Base-by-base conservation (phyloP, 177 flowering plant species). In the Vitis hybrid region DNA sequence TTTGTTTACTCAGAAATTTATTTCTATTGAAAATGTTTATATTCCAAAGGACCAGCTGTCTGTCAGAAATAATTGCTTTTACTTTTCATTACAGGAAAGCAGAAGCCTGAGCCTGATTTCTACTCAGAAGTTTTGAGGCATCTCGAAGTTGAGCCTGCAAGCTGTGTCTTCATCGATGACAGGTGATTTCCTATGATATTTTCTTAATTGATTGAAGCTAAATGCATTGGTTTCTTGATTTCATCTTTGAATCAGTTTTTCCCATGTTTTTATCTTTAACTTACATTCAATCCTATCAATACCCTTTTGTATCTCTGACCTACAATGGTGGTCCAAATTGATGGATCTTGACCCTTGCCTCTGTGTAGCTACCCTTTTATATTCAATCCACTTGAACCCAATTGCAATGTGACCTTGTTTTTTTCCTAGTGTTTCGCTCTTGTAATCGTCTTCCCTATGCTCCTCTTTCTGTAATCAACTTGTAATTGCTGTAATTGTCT, bases 81-180 rank as follows among this genome's bases (percentile, higher is more conserved):
- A 9, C 41, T 12, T 76, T 50, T 27, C 41, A 62, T 46, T 57
- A 50, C 64, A 82, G 86, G 97, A 66, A 91, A 87, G 79, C 81
- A 90, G 77, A 94, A 94, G 78, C 97, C 98, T 27, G 90, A 84
- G 32, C 83, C 82, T 72, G 91, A 86, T n/a, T 84, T 83, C 64
- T 92, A 88, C 73, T 55, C 67, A 73, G 90, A 84, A 64, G 93
- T 79, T 73, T 46, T 82, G 69, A 76, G 74, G 59, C 84, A 81
- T 30, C 91, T 92, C 30, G 68, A 79, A 60, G 91, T 91, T 64
- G 90, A 91, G 50, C 89, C 97, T 41, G 73, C 78, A 63, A 80
- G 69, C 75, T 91, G 97, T 68, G 70, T 92, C 58, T 94, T 94
- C 71, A 78, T 94, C 51, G 98, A 94, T 77, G 97, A 92, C 89